Evolutionary conservation across 495 filamentous ascomycete genomes (phyloP).

Genomic region (Penicillium robsamsonii): DNA sequence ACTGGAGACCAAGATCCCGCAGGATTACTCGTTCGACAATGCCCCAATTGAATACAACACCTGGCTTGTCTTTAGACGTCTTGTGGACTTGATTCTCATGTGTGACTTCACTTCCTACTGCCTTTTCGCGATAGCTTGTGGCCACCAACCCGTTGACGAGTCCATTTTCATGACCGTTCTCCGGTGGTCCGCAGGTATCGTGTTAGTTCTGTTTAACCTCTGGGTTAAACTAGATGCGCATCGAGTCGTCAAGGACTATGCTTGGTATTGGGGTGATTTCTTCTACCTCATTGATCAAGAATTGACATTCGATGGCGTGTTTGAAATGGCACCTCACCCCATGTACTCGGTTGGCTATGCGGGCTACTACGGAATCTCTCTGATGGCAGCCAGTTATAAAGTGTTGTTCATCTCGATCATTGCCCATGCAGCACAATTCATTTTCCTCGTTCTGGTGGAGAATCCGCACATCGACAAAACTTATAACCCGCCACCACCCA

Average conservation of each 20-base stretch:
- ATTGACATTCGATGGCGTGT: conserved; percentile 96
- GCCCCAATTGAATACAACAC: conserved; percentile 98
- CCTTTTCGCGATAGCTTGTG: conserved; percentile 90
- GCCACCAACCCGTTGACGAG: conserved; percentile 69
- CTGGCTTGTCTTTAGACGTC: conserved; percentile 91
- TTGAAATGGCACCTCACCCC: conserved; percentile 97
- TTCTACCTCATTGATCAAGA: conserved; percentile 98
- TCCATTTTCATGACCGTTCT: conserved; percentile 60
- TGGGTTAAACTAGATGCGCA: conserved; percentile 99
- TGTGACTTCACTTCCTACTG: conserved; percentile 97
- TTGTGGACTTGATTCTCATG: conserved; percentile 96
- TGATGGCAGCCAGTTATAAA: conserved; percentile 96
- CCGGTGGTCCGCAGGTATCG: conserved; percentile 79
- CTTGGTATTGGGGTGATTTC: conserved; percentile 99
- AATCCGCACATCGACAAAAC: conserved; percentile 98
- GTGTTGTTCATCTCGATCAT: conserved; percentile 94
- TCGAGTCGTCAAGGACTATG: conserved; percentile 98
- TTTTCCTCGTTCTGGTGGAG: conserved; percentile 84
- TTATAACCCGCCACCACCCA: conserved; percentile 85
- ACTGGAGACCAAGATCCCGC: conserved; percentile 88
- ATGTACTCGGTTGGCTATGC: conserved; percentile 99
- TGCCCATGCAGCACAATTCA: conserved; percentile 92
- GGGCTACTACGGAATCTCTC: conserved; percentile 97
- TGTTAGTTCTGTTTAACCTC: conserved; percentile 88
- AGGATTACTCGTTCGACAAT: conserved; percentile 89